Percentiles rank a stretch among this genome's conserved stretches.
These are phyloP conservation scores for Stephania cephalantha DNA, from an alignment of 164 flowering plant genomes.

Conservation along the genomic window DNA sequence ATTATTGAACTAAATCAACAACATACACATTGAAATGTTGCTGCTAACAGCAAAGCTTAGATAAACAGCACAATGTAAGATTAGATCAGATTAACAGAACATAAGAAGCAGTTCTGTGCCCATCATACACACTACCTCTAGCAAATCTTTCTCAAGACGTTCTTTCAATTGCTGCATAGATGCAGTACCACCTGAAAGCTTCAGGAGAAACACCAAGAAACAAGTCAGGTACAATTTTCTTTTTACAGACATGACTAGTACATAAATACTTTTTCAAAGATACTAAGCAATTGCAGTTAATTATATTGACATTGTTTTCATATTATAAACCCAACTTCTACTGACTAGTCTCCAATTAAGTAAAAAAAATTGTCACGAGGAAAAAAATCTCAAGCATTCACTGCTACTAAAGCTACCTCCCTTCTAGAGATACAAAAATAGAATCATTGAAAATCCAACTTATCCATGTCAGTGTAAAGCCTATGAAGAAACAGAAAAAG, in stretches of 20 bases:
- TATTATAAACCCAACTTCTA: not conserved
- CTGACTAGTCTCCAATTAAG: not conserved
- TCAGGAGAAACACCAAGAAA: conserved; percentile 16
- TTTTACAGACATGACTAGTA: not conserved
- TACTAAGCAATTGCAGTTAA: not conserved
- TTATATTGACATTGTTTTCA: no score
- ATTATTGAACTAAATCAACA: not conserved
- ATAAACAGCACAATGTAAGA: not conserved
- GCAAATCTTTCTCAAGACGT: conserved; percentile 92
- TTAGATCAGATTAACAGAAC: not conserved
- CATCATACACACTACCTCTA: conserved; percentile 50
- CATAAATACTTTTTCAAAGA: not conserved
- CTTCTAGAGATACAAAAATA: not conserved
- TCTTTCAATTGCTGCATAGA: conserved; percentile 97
- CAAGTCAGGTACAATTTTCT: not conserved
- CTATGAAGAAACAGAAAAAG: not conserved
- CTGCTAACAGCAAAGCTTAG: not conserved
- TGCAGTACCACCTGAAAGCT: conserved; percentile 98
- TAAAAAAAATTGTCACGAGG: not conserved
- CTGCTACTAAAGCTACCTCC: not conserved
- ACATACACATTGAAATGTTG: not conserved
- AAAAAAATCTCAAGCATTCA: no score
- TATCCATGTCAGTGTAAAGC: not conserved
- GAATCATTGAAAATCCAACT: not conserved
- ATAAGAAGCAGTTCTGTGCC: not conserved